A percentile compares a stretch with the other conserved stretches of the same genome.
Evolutionary conservation across 108 stramenopile genomes (phyloP).

Genomic region (Discostella pseudostelligera): DNA sequence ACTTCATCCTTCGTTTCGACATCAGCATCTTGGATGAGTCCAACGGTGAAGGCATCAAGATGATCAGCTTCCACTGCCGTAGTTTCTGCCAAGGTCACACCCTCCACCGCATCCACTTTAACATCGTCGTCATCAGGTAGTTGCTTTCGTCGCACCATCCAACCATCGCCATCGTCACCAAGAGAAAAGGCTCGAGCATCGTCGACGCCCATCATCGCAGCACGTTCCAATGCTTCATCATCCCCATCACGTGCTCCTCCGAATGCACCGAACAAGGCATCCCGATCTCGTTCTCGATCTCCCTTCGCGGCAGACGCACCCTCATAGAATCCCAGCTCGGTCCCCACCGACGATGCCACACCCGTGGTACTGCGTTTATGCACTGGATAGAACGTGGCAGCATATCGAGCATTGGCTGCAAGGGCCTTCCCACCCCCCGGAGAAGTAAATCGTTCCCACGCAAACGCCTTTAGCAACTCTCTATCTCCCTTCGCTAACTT

Average conservation of each 20-base stretch:
- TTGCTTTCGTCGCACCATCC: constrained; percentile 16
- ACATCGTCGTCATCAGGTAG: background rate
- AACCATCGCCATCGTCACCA: constrained; percentile 24
- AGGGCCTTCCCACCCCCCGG: constrained; percentile 55
- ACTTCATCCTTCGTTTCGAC: background rate
- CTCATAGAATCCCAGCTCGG: constrained; percentile 83
- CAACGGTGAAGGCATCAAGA: constrained; percentile 48
- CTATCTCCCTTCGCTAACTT: constrained; percentile 45
- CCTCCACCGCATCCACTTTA: constrained; percentile 9
- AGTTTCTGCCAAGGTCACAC: constrained; percentile 13
- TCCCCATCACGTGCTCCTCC: constrained; percentile 9
- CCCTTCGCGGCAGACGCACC: constrained; percentile 68
- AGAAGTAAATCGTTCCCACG: constrained; percentile 79
- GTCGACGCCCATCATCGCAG: constrained; percentile 57
- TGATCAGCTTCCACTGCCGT: constrained; percentile 15
- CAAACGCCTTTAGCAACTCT: constrained; percentile 63
- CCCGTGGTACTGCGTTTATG: constrained; percentile 62
- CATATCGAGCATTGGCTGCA: constrained; percentile 76
- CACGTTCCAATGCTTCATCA: constrained; percentile 64
- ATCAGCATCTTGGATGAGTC: constrained; percentile 20
- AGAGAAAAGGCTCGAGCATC: constrained; percentile 63
- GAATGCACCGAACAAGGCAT: constrained; percentile 37
- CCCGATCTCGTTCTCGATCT: constrained; percentile 65
- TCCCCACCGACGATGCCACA: constrained; percentile 77
- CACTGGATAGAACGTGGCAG: constrained; percentile 77